A percentile compares a stretch with the other conserved stretches of the same genome.
Evolutionary conservation across 2,329 filamentous ascomycete species (phyloP).

Genomic region (Ophiognomonia clavigignenti-juglandacearum): DNA sequence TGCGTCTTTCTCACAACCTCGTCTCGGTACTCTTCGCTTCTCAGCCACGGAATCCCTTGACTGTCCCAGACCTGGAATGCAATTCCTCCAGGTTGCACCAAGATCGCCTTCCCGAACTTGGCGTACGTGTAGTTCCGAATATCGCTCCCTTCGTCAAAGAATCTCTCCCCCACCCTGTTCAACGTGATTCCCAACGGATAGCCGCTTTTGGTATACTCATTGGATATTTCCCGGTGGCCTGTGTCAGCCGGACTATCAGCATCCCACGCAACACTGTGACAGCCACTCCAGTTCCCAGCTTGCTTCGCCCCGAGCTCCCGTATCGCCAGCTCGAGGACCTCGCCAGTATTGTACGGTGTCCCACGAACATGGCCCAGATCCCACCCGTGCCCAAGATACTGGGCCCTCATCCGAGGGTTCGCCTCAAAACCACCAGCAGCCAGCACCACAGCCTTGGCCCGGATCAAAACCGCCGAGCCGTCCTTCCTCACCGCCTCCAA

Average conservation of each 20-base stretch:
- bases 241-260: constrained; percentile 49
- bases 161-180: constrained; percentile 53
- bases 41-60: constrained; percentile 44
- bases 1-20: constrained; percentile 50
- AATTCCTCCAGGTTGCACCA: constrained; percentile 50
- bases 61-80: constrained; percentile 65
- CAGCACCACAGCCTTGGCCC: constrained; percentile 41
- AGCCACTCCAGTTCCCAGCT: constrained; percentile 58
- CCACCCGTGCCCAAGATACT: constrained; percentile 55
- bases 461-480: constrained; percentile 24
- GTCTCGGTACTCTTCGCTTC: constrained; percentile 57
- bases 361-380: constrained; percentile 58
- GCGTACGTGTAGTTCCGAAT: constrained; percentile 65
- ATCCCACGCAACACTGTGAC: constrained; percentile 63
- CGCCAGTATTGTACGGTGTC: constrained; percentile 61
- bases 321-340: constrained; percentile 49
- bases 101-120: constrained; percentile 57
- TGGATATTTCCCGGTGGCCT: constrained; percentile 55
- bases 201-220: constrained; percentile 65
- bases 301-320: constrained; percentile 44
- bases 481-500: constrained; percentile 23
- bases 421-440: constrained; percentile 62
- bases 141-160: constrained; percentile 63
- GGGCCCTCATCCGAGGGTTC: constrained; percentile 49
- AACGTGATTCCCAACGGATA: constrained; percentile 64